These are phyloP conservation scores for Boletus reticulatus DNA, from an alignment of 768 basidiomycete species.

Conservation along the genomic window DNA sequence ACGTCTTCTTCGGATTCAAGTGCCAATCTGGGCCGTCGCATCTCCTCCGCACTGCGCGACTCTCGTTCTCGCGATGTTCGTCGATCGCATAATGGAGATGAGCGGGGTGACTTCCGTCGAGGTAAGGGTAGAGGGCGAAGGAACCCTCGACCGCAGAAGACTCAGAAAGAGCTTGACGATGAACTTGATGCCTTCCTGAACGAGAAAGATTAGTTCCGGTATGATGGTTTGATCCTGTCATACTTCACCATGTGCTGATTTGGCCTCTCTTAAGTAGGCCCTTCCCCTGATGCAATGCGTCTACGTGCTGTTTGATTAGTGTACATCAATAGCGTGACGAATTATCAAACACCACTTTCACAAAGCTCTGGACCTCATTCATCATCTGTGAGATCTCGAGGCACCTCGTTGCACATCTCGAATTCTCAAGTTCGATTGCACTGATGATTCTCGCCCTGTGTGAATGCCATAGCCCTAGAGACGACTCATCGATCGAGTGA, in stretches of 20 bases:
- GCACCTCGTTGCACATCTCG: no score
- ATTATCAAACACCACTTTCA: slow-evolving; percentile 14
- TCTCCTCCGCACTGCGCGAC: slow-evolving; percentile 38
- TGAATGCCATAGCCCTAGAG: no score
- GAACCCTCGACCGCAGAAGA: slow-evolving; percentile 47
- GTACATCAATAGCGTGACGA: slow-evolving; percentile 2
- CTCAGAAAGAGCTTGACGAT: slow-evolving; percentile 76
- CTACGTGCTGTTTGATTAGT: background rate
- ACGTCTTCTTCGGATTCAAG: slow-evolving; percentile 47
- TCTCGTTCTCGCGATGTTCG: slow-evolving; percentile 5
- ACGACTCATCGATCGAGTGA: no score
- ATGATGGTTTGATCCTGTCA: slow-evolving; percentile 1
- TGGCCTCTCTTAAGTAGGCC: background rate
- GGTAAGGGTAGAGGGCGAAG: slow-evolving; percentile 37
- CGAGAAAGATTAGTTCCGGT: slow-evolving; percentile 38
- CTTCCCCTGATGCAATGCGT: background rate
- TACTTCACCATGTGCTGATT: slow-evolving; percentile 3
- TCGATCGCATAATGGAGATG: slow-evolving; percentile 22
- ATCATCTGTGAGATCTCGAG: no score
- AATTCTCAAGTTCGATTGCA: no score
- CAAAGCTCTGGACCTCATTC: background rate
- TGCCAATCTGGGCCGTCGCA: slow-evolving; percentile 41
- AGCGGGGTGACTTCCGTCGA: slow-evolving; percentile 26
- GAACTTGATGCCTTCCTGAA: slow-evolving; percentile 80
- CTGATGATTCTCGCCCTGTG: no score